phyloP scores from a whole-genome alignment of 306 rosid species.

The Pyrus bretschneideri region DNA sequence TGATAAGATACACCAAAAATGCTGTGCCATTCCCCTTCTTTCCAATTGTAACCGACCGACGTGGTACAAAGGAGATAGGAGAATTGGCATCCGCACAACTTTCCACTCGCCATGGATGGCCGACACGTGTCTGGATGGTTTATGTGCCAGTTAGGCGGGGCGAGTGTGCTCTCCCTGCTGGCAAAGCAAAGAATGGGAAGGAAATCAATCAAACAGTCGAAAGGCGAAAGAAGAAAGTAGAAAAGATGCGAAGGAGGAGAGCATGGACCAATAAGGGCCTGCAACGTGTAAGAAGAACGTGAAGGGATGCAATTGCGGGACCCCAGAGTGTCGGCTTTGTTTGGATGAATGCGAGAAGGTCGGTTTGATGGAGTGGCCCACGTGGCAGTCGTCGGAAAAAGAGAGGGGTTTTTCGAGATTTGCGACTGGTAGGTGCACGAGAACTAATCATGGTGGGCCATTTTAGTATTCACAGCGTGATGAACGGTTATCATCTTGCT shows the following conservation, averaged over 20 bases:
- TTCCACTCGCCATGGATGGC: not conserved
- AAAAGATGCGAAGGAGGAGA: not conserved
- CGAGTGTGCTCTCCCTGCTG: not conserved
- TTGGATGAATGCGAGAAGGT: conserved; percentile 10
- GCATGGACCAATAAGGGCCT: conserved; percentile 3
- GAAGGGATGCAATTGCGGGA: conserved; percentile 17
- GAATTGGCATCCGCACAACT: not conserved
- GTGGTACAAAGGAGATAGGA: not conserved
- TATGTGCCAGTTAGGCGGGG: not conserved
- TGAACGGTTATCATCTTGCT: not conserved
- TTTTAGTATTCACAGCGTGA: not conserved
- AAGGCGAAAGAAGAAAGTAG: conserved; percentile 7
- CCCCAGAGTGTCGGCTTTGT: conserved; percentile 31
- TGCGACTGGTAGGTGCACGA: conserved; percentile 5
- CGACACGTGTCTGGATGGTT: not conserved
- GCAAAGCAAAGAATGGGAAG: not conserved
- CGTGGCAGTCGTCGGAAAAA: conserved; percentile 6
- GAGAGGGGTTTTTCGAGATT: conserved; percentile 13
- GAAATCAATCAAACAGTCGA: not conserved
- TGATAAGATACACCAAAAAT: not conserved
- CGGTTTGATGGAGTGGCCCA: conserved; percentile 27
- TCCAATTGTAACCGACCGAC: not conserved
- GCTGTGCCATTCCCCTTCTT: not conserved
- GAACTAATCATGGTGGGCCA: conserved; percentile 1
- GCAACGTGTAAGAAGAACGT: conserved; percentile 26